Conservation (phyloP, 345 rosid species). For the Erodium maritimum region DNA sequence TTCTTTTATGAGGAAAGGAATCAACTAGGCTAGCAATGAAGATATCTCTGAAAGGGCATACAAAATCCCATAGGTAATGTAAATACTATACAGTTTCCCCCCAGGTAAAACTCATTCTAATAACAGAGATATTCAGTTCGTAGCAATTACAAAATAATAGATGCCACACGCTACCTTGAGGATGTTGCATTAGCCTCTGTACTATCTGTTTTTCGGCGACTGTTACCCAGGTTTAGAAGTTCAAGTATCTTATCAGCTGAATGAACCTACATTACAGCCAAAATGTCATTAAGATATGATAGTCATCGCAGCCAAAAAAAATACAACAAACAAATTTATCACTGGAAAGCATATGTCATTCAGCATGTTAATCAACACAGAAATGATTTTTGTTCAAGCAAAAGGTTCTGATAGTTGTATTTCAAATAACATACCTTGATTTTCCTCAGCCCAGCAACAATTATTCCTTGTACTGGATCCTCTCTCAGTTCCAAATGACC, state of each 20-base stretch:
- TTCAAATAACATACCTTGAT: conserved; percentile 50
- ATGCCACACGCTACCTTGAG: conserved; percentile 42
- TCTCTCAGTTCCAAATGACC: conserved; percentile 93
- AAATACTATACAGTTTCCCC: not conserved
- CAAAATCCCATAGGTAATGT: too few species aligned
- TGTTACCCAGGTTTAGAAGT: conserved; percentile 80
- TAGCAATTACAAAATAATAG: not conserved
- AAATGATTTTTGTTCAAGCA: not conserved
- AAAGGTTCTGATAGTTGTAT: not conserved
- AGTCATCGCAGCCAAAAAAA: not conserved
- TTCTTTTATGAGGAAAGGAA: too few species aligned
- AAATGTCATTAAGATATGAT: conserved; percentile 3
- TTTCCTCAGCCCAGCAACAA: conserved; percentile 76
- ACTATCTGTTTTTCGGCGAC: conserved; percentile 87
- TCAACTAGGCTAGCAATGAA: not conserved
- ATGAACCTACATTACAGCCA: conserved; percentile 42
- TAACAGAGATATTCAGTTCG: not conserved
- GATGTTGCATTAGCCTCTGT: conserved; percentile 88
- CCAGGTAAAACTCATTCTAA: not conserved
- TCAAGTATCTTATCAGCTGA: conserved; percentile 90
- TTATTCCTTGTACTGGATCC: conserved; percentile 86
- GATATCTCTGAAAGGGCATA: too few species aligned
- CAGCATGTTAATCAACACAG: not conserved
- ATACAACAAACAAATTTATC: not conserved
- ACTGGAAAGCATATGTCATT: not conserved